These are phyloP conservation scores for Phaeodactylum tricornutum DNA, from an alignment of 108 stramenopile genomes.

Conservation along the genomic window DNA sequence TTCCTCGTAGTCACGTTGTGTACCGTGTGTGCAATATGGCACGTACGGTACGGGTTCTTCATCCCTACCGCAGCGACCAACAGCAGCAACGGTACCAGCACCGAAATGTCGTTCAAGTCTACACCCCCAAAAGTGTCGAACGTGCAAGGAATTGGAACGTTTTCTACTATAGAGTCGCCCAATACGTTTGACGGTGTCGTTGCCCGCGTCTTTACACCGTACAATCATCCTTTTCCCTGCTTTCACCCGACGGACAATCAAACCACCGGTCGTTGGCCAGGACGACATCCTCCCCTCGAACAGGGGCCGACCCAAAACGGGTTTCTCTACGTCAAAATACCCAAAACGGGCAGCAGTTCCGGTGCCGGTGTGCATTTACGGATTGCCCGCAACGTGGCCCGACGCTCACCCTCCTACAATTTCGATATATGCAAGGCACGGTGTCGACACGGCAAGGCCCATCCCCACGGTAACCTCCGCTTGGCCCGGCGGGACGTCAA, in stretches of 20 bases:
- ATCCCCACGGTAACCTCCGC: background rate
- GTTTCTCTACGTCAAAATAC: conserved; percentile 16
- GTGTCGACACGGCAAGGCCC: background rate
- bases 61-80: too few relatives aligned
- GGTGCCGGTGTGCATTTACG: conserved; percentile 21
- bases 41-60: too few relatives aligned
- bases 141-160: too few relatives aligned
- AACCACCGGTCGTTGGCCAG: too few relatives aligned
- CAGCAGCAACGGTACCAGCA: too few relatives aligned
- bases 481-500: background rate
- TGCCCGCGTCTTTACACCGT: background rate
- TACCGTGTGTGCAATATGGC: too few relatives aligned
- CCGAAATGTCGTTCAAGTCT: too few relatives aligned
- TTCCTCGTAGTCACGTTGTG: too few relatives aligned
- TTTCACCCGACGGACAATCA: too few relatives aligned
- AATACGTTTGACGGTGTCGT: background rate
- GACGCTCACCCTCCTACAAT: background rate
- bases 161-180: too few relatives aligned
- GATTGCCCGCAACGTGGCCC: conserved; percentile 21
- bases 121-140: too few relatives aligned
- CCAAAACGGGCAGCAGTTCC: conserved; percentile 19
- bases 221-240: background rate
- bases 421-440: background rate
- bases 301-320: conserved; percentile 10
- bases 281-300: too few relatives aligned